Percentiles rank a stretch among this genome's conserved stretches.
These are phyloP conservation scores for Populus hybrid DNA, from an alignment of 441 rosid species.

Conservation along the genomic window DNA sequence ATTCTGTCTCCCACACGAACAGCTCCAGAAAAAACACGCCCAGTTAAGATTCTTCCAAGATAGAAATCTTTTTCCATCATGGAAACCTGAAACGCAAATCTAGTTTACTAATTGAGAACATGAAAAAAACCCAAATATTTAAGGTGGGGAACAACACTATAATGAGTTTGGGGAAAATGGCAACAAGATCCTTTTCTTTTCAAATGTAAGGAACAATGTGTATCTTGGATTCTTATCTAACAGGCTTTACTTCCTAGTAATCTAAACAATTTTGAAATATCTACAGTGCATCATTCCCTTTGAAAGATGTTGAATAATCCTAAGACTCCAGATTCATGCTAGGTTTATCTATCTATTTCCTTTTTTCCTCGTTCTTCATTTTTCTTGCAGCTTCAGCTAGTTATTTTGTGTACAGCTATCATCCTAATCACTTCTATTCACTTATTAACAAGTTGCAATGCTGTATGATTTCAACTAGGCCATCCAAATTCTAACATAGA, in stretches of 20 bases:
- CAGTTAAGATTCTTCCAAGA: slow-evolving; percentile 92
- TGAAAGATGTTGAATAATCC: background rate
- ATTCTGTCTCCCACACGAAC: slow-evolving; percentile 76
- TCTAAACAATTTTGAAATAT: background rate
- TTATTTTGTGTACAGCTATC: background rate
- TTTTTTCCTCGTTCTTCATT: background rate
- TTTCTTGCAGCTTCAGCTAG: slow-evolving; percentile 3
- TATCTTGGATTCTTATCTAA: background rate
- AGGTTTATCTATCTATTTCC: background rate
- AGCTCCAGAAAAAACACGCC: slow-evolving; percentile 73
- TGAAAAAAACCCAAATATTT: background rate
- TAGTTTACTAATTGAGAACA: slow-evolving; percentile 2
- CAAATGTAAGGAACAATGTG: background rate
- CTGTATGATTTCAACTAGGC: background rate
- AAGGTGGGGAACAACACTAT: background rate
- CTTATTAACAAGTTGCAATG: background rate
- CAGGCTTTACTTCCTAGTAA: background rate
- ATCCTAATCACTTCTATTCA: background rate
- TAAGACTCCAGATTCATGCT: background rate
- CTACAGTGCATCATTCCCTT: background rate
- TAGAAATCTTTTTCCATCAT: slow-evolving; percentile 95
- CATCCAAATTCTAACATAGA: background rate
- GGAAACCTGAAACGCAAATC: slow-evolving; percentile 62
- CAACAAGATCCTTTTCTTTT: background rate
- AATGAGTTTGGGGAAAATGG: background rate